A percentile compares a stretch with the other conserved stretches of the same genome.
Evolutionary conservation across 2,329 filamentous ascomycete genomes (phyloP).

Genomic region (Myriangium duriaei): DNA sequence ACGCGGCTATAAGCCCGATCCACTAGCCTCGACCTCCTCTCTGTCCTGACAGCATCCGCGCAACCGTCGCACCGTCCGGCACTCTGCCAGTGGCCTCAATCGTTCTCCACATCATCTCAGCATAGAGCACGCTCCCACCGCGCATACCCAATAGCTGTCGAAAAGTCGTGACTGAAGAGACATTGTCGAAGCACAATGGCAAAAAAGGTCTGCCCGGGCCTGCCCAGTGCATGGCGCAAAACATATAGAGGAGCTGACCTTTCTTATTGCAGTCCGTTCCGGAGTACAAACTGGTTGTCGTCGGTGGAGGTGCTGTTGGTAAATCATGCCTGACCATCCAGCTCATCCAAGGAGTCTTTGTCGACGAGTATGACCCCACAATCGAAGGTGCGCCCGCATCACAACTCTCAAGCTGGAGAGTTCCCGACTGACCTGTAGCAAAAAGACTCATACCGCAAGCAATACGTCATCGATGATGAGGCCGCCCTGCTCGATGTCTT

Average conservation of each 20-base stretch:
- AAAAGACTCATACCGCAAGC: slow-evolving; percentile 98
- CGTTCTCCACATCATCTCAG: too few species aligned
- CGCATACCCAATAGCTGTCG: too few species aligned
- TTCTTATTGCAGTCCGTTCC: slow-evolving; percentile 32
- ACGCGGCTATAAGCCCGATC: too few species aligned
- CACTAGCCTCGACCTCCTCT: too few species aligned
- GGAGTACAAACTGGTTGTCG: slow-evolving; percentile 61
- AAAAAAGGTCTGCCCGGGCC: slow-evolving; percentile 10
- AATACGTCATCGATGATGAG: slow-evolving; percentile 97
- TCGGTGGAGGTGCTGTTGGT: slow-evolving; percentile 94
- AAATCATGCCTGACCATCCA: slow-evolving; percentile 99
- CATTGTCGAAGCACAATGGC: too few species aligned
- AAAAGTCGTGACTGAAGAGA: too few species aligned
- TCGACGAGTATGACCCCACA: slow-evolving; percentile 98
- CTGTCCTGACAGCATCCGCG: too few species aligned
- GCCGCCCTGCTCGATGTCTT: slow-evolving; percentile 94
- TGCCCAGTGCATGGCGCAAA: slow-evolving; percentile 1
- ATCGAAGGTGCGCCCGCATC: slow-evolving; percentile 68
- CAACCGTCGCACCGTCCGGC: too few species aligned
- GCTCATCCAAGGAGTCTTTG: slow-evolving; percentile 72
- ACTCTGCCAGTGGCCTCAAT: too few species aligned
- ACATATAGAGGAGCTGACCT: slow-evolving; percentile 5
- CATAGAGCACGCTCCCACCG: too few species aligned
- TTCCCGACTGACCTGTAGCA: slow-evolving; percentile 4
- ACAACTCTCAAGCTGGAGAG: slow-evolving; percentile 11